These are phyloP conservation scores for Mycena epipterygia DNA, from an alignment of 768 basidiomycete species.

Conservation along the genomic window DNA sequence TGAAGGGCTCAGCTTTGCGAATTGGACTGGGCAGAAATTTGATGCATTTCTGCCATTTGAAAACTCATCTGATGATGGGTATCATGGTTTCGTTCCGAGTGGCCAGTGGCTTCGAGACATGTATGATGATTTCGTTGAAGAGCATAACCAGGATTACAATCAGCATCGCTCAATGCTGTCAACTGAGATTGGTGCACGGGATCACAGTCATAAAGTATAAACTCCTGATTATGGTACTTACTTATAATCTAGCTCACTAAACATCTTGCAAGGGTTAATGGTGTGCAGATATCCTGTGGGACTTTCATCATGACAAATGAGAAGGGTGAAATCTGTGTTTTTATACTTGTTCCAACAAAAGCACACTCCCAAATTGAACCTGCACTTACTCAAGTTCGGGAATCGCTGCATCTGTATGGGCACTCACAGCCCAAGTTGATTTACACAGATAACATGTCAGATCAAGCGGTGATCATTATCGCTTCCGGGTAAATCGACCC, in stretches of 20 bases:
- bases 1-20: not conserved
- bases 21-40: not conserved
- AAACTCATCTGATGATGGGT: slow-evolving; percentile 24
- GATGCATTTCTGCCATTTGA: slow-evolving; percentile 37
- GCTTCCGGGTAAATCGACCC: too few relatives aligned
- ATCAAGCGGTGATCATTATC: slow-evolving; percentile 27
- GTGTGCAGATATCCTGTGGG: not conserved
- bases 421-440: slow-evolving; percentile 13
- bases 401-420: slow-evolving; percentile 15
- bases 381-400: not conserved
- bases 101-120: slow-evolving; percentile 39
- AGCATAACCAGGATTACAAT: slow-evolving; percentile 7
- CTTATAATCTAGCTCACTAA: too few relatives aligned
- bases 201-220: not conserved
- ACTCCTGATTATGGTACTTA: too few relatives aligned
- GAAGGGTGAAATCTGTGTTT: slow-evolving; percentile 17
- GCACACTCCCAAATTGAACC: slow-evolving; percentile 41
- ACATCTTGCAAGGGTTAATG: slow-evolving; percentile 8
- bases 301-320: slow-evolving; percentile 7
- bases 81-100: slow-evolving; percentile 41
- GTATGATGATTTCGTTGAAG: slow-evolving; percentile 40
- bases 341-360: slow-evolving; percentile 46
- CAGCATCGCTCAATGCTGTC: slow-evolving; percentile 28
- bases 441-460: slow-evolving; percentile 34
- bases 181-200: not conserved